Percentiles rank a stretch among this genome's conserved stretches.
Evolutionary conservation across 768 basidiomycete species (phyloP).

Genomic region (Rubroboletus pulcherrimus): DNA sequence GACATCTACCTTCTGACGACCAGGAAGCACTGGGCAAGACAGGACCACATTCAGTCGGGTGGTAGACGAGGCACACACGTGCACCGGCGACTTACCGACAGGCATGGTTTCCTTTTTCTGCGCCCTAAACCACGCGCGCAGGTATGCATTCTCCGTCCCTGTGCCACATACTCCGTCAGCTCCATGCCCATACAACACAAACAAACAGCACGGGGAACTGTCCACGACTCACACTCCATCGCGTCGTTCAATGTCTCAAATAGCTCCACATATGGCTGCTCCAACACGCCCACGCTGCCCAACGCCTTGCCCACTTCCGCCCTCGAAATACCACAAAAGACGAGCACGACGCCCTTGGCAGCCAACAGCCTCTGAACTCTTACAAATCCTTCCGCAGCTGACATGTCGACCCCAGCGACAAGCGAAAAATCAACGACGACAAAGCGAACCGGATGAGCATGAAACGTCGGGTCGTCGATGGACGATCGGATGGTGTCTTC

Average conservation of each 20-base stretch:
- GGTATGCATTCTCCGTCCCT: slow-evolving; percentile 94
- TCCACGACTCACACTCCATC: slow-evolving; percentile 73
- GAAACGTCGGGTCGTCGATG: slow-evolving; percentile 69
- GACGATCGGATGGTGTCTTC: slow-evolving; percentile 81
- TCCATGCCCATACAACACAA: background rate
- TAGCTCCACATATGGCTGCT: slow-evolving; percentile 73
- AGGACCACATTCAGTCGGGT: background rate
- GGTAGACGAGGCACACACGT: background rate
- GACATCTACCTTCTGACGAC: slow-evolving; percentile 50
- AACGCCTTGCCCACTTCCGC: slow-evolving; percentile 70
- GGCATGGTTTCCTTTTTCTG: slow-evolving; percentile 52
- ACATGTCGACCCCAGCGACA: slow-evolving; percentile 90
- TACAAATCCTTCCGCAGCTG: slow-evolving; percentile 92
- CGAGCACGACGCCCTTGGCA: slow-evolving; percentile 74
- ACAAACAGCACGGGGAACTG: background rate
- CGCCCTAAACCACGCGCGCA: slow-evolving; percentile 73
- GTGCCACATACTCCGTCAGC: slow-evolving; percentile 4
- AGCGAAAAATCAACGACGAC: slow-evolving; percentile 84
- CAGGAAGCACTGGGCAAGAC: slow-evolving; percentile 46
- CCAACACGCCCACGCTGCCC: slow-evolving; percentile 73
- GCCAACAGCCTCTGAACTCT: slow-evolving; percentile 79
- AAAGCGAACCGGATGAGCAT: slow-evolving; percentile 77
- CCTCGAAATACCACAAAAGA: slow-evolving; percentile 79
- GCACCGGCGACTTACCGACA: slow-evolving; percentile 38
- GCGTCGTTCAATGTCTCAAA: slow-evolving; percentile 85